A percentile compares a stretch with the other conserved stretches of the same genome.
Evolutionary conservation across 805 yeast species (phyloP).

Genomic region (Starmerella vaccinii): DNA sequence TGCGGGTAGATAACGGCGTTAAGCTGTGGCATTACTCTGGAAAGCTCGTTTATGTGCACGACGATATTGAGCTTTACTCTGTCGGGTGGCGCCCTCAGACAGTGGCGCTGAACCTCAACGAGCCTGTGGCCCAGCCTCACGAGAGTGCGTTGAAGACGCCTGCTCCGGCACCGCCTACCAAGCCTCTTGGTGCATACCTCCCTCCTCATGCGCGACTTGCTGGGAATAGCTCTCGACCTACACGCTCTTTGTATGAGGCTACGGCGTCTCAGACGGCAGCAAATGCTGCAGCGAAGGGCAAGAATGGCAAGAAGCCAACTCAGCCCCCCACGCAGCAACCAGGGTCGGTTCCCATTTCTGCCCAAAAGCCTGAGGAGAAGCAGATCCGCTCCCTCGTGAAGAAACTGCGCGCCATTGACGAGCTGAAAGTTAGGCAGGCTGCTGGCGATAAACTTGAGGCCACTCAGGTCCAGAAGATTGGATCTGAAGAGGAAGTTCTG

Average conservation of each 20-base stretch:
- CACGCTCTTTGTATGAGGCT: constrained; percentile 25
- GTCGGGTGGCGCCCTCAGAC: constrained; percentile 77
- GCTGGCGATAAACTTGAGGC: constrained; percentile 79
- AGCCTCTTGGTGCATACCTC: constrained; percentile 82
- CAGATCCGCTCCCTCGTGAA: constrained; percentile 82
- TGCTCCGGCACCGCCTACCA: constrained; percentile 34
- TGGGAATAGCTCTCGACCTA: constrained; percentile 29
- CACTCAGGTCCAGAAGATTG: constrained; percentile 82
- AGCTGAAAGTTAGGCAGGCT: constrained; percentile 73
- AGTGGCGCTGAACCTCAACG: constrained; percentile 37
- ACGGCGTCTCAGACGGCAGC: constrained; percentile 4
- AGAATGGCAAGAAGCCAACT: constrained; percentile 6
- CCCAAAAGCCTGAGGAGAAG: constrained; percentile 68
- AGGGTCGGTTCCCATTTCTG: constrained; percentile 41
- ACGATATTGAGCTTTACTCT: constrained; percentile 67
- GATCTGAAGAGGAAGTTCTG: constrained; percentile 73
- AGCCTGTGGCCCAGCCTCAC: constrained; percentile 55
- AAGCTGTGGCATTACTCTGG: constrained; percentile 92
- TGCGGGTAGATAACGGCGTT: constrained; percentile 91
- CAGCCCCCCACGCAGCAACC: not conserved
- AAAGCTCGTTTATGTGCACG: constrained; percentile 62
- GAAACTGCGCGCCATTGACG: constrained; percentile 91
- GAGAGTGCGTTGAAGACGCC: constrained; percentile 48
- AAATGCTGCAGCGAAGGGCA: not conserved
- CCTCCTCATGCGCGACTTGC: constrained; percentile 84